phyloP scores from a whole-genome alignment of 306 rosid species.

The Prunus mongolica region DNA sequence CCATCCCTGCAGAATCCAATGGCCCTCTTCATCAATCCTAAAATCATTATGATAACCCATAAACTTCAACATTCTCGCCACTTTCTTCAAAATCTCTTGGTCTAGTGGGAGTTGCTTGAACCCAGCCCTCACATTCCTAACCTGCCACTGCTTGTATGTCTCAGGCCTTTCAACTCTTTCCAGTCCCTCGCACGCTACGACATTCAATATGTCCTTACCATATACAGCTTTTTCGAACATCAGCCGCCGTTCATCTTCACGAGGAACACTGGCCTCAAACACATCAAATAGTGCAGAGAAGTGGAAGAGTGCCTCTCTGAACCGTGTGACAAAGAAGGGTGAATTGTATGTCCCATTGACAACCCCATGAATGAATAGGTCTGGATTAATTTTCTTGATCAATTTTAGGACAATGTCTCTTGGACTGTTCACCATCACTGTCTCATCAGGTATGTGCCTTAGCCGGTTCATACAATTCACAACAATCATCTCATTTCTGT shows the following conservation, averaged over 20 bases:
- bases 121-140: slow-evolving; percentile 27
- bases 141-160: slow-evolving; percentile 32
- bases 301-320: slow-evolving; percentile 24
- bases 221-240: slow-evolving; percentile 21
- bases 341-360: slow-evolving; percentile 26
- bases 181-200: slow-evolving; percentile 31
- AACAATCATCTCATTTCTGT: slow-evolving; percentile 14
- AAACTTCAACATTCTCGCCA: not conserved
- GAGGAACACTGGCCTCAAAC: slow-evolving; percentile 10
- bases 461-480: slow-evolving; percentile 27
- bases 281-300: slow-evolving; percentile 25
- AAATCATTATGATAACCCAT: slow-evolving; percentile 28
- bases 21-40: slow-evolving; percentile 21
- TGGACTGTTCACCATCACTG: slow-evolving; percentile 14
- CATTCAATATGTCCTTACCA: slow-evolving; percentile 28
- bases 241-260: slow-evolving; percentile 19
- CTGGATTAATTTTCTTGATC: slow-evolving; percentile 24
- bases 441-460: slow-evolving; percentile 22
- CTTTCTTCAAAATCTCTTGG: slow-evolving; percentile 4
- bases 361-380: slow-evolving; percentile 29
- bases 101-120: slow-evolving; percentile 31
- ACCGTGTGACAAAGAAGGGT: slow-evolving; percentile 26
- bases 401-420: slow-evolving; percentile 24
- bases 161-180: slow-evolving; percentile 41
- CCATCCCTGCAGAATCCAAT: slow-evolving; percentile 42